A percentile compares a stretch with the other conserved stretches of the same genome.
Evolutionary conservation across 1,284 basidiomycete genomes (phyloP).

Genomic region (Ustilago lituana): DNA sequence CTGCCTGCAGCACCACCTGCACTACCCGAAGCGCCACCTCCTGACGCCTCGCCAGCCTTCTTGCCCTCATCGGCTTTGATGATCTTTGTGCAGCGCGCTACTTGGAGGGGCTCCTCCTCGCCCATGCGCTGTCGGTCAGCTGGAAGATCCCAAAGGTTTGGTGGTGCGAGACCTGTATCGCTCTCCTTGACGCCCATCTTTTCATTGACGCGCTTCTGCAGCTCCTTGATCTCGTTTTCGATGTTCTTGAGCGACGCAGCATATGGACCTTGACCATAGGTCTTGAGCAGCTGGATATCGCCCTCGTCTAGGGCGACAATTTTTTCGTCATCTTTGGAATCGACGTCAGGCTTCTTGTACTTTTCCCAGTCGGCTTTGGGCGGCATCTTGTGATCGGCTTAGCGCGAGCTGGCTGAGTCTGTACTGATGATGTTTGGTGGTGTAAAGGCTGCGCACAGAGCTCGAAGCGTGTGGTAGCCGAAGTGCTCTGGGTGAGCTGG

Average conservation of each 20-base stretch:
- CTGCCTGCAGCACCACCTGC: slow-evolving; percentile 24
- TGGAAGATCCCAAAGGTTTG: slow-evolving; percentile 88
- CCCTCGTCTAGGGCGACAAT: slow-evolving; percentile 88
- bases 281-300: slow-evolving; percentile 99
- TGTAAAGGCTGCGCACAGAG: too few species aligned
- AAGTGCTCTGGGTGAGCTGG: too few species aligned
- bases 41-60: slow-evolving; percentile 30
- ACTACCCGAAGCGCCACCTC: slow-evolving; percentile 31
- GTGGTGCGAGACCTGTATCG: slow-evolving; percentile 94
- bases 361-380: slow-evolving; percentile 67
- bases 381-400: slow-evolving; percentile 48
- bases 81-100: slow-evolving; percentile 98
- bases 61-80: slow-evolving; percentile 74
- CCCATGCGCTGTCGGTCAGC: slow-evolving; percentile 79
- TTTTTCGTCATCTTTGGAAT: slow-evolving; percentile 62
- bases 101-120: slow-evolving; percentile 92
- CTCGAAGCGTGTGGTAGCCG: too few species aligned
- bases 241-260: slow-evolving; percentile 86
- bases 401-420: too few species aligned
- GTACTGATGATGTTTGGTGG: too few species aligned
- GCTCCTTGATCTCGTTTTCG: slow-evolving; percentile 92
- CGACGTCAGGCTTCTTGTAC: slow-evolving; percentile 63
- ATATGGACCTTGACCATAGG: slow-evolving; percentile 99
- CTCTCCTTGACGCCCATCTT: slow-evolving; percentile 98
- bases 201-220: slow-evolving; percentile 96